Base-by-base conservation (phyloP, 805 yeast species). In the Myxozyma monticola region DNA sequence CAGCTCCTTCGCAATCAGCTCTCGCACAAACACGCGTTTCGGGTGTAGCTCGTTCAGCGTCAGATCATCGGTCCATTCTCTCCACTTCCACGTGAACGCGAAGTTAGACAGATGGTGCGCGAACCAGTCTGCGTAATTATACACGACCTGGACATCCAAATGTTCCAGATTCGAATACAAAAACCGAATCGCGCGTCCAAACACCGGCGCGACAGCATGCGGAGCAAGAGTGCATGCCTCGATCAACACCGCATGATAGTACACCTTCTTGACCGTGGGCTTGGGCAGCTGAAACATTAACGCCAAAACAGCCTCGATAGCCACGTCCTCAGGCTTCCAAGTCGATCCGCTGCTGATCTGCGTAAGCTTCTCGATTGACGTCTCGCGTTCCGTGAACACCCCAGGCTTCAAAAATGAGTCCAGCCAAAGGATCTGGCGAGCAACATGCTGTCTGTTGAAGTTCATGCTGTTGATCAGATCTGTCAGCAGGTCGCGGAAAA, bases 31-130 rank as follows among this genome's bases (percentile, higher is more conserved):
- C 39, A 77, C 78, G 55, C 79, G 75, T 59, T 80, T 81, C 10
- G 97, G 96, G 64, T 87, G 90, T 62, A 78, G 81, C 14, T 63
- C 61, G 25, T 75, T 70, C 29, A 71, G 66, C 30, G 76, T 71
- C 9, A 72, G 67, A 6, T 71, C 68, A 9, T 60, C 67, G 24
- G 76, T 79, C 99, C 99, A 93, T 67, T 90, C 98, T 56, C 79
- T 81, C 99, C 99, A 93, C 65, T 89, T 88, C 99, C 99, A 93
- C 31, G 90, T 87, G 70, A 88, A 93, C 49, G 85, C 89, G 68
- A 91, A 93, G 65, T 91, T 93, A 62, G 95, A 85, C 66, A 93
- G 79, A 69, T 93, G 99, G 48, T 87, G 83, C 1, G 95, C 77
- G 73, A 95, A 83, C 98, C 98, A 93, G 68, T 86, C 91, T 61